Base-by-base conservation (phyloP, 2,329 filamentous ascomycete species). In the Xylaria sp. region DNA sequence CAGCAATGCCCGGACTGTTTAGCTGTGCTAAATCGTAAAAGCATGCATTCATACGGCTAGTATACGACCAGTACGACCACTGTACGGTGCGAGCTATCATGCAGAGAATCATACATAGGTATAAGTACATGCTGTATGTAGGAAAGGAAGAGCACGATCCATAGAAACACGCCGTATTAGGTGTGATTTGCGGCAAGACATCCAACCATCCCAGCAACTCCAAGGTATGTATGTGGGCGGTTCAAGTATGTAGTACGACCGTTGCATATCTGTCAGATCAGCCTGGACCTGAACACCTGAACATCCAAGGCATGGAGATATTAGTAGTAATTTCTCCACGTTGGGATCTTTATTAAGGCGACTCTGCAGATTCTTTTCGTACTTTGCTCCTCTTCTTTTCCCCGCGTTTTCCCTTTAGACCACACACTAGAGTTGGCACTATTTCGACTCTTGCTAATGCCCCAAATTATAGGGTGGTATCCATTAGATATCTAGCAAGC, bases 11-110 rank as follows among this genome's bases (percentile, higher is more conserved):
- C 50, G 30, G 34, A 64, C 55, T 61, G 67, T 64, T 39, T 27
- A 39, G 61, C 55, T 61, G 67, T 64, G 60, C 36, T 39, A 24
- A 61, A 54, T 55, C 53, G 67, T 54, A n/a, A n/a, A n/a, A n/a
- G 30, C 47, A 4, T 53, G 53, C 42, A 32, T 27, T 39, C 30
- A 11, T 39, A 24, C 60, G 27, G 30, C 53, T 64, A 55, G 64
- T 64, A 34, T 21, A 48, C 42, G 4, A 34, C 9, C 19, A 30
- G n/a, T 21, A 21, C 47, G 50, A 7, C 50, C 17, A 17, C 24
- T 4, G 9, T 54, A 36, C 51, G 51, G 51, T 54, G 51, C n/a
- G 48, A 12, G 30, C 27, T 32, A 50, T 34, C 19, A 55, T 45
- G 45, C 39, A 61, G 50, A 48, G 34, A 55, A 60, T 34, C 50